phyloP scores from a whole-genome alignment of 495 filamentous ascomycete species.

The Penicillium bovifimosum region DNA sequence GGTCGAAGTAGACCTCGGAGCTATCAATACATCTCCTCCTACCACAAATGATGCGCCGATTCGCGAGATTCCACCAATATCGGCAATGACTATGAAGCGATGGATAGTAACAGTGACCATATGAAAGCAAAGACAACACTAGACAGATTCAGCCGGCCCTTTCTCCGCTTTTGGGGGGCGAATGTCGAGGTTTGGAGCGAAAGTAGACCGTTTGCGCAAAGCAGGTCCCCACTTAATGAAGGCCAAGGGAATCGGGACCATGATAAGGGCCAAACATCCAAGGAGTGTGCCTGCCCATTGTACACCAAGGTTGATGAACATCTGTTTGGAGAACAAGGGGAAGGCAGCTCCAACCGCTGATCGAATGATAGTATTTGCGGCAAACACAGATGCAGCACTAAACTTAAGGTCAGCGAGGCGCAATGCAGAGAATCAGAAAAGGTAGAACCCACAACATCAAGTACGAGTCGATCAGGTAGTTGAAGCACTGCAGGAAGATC shows the following conservation, averaged over 20 bases:
- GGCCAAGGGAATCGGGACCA: slow-evolving; percentile 65
- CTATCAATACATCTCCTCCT: too few species aligned
- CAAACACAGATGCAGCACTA: slow-evolving; percentile 84
- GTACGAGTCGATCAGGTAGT: slow-evolving; percentile 38
- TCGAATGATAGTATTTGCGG: slow-evolving; percentile 81
- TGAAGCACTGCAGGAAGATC: slow-evolving; percentile 39
- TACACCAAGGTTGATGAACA: slow-evolving; percentile 73
- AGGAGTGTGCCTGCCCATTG: slow-evolving; percentile 74
- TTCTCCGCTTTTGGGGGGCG: background rate
- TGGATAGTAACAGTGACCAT: background rate
- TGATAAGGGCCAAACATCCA: slow-evolving; percentile 60
- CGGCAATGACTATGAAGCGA: background rate
- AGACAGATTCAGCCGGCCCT: slow-evolving; percentile 6
- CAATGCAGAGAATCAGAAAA: background rate
- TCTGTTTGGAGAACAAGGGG: slow-evolving; percentile 74
- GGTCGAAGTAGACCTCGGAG: too few species aligned
- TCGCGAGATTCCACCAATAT: too few species aligned
- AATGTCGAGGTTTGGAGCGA: slow-evolving; percentile 21
- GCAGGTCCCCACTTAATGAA: slow-evolving; percentile 33
- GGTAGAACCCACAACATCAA: slow-evolving; percentile 60
- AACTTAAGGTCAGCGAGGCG: background rate
- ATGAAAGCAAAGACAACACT: background rate
- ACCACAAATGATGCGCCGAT: too few species aligned
- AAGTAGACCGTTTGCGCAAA: slow-evolving; percentile 32
- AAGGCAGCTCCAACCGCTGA: slow-evolving; percentile 73